Evolutionary conservation across 257 asterid genomes (phyloP), one percentile per base, ranked within the genome.

Genomic region (Hygrophila difformis): DNA sequence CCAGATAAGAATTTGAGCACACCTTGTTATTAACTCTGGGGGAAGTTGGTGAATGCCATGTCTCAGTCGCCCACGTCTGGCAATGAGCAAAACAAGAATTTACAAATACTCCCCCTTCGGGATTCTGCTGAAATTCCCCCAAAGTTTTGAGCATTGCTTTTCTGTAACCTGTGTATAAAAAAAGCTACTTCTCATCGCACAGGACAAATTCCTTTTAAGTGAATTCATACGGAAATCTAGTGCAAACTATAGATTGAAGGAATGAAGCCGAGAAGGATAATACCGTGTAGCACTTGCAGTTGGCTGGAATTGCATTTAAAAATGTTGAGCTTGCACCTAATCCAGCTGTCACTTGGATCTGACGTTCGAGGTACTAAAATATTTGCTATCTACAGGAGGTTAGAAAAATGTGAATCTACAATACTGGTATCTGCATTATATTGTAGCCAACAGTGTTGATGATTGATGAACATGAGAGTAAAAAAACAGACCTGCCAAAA

Each of bases 1-100:
- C 23, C 47, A 41, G 17, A 46, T 14, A 22, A 8, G 23, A 19
- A 51, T 45, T 22, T 8, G 18, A 13, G 10, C 87, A 70, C 29
- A 84, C 95, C 62, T 61, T 81, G 39, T 74, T 73, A 78, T 79
- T 65, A 69, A 88, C 75, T 71, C 87, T 74, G 39, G 97, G 97
- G 55, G 97, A 88, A 42, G 38, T 57, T 46, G 94, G 78, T 5
- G 97, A 78, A 70, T 88, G 95, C 95, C 97, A 88, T 44, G 93
- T 84, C 65, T 68, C 77, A 24, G 84, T 38, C 24, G 51, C 73
- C 95, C 92, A 78, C 49, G 93, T 84, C 66, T 88, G 94, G 72
- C 95, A 88, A 66, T 88, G 97, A 53, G 47, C 36, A 54, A 76
- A 88, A 65, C 97, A 88, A 47, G 97, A 88, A 69, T 81, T 67